phyloP scores from a whole-genome alignment of 2,329 filamentous ascomycete genomes.

The Tolypocladium album region DNA sequence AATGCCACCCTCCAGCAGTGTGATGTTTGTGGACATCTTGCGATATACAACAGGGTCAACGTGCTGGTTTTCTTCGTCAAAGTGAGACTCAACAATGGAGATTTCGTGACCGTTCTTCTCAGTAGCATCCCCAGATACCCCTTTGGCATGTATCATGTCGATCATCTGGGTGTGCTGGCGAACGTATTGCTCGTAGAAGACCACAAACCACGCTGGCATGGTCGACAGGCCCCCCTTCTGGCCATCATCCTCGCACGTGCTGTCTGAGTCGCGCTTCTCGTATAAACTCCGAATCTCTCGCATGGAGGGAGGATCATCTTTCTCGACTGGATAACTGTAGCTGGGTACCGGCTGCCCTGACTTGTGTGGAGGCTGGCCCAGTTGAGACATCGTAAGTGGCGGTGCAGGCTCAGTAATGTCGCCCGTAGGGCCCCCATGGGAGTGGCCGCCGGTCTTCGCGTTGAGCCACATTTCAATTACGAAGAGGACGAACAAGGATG shows the following conservation, averaged over 20 bases:
- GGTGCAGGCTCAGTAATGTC: neutral
- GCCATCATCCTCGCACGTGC: slow-evolving; percentile 24
- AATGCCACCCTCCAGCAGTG: slow-evolving; percentile 66
- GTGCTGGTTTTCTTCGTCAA: slow-evolving; percentile 28
- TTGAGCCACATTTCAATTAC: slow-evolving; percentile 53
- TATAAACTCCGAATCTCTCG: neutral
- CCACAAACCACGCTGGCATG: slow-evolving; percentile 53
- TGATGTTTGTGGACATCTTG: slow-evolving; percentile 61
- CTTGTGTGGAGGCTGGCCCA: neutral
- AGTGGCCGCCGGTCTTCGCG: slow-evolving; percentile 46
- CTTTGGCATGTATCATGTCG: slow-evolving; percentile 33
- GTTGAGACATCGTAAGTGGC: neutral
- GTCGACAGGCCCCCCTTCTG: slow-evolving; percentile 14
- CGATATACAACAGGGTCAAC: slow-evolving; percentile 39
- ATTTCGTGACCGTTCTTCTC: slow-evolving; percentile 22
- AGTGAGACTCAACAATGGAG: slow-evolving; percentile 11
- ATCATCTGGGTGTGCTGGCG: slow-evolving; percentile 50
- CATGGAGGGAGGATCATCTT: neutral
- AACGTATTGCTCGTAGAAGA: slow-evolving; percentile 53
- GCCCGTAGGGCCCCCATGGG: slow-evolving; percentile 45
- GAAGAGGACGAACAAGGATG: slow-evolving; percentile 49
- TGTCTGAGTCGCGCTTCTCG: neutral
- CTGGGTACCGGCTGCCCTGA: too few relatives aligned
- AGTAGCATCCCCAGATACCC: slow-evolving; percentile 2
- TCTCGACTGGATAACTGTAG: neutral